Percentiles rank a stretch among this genome's conserved stretches.
Conservation (phyloP, 2,329 filamentous ascomycete genomes). For the Ophiocordyceps robertsii region DNA sequence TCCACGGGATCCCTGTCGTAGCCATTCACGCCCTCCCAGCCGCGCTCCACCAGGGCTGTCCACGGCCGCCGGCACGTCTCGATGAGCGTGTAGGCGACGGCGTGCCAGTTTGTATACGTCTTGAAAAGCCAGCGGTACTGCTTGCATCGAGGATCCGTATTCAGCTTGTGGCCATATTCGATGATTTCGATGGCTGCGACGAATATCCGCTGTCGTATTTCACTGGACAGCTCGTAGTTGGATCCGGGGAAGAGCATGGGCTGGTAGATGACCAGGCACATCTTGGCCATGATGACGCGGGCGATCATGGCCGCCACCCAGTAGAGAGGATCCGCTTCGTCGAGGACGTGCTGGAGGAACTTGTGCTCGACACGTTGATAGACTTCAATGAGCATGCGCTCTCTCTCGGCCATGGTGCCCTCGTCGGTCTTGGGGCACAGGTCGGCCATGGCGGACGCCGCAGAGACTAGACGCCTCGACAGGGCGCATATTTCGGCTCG, state of each 20-base stretch:
- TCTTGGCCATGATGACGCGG: conserved; percentile 62
- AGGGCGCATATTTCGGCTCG: conserved; percentile 36
- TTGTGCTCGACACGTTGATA: conserved; percentile 40
- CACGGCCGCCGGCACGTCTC: conserved; percentile 32
- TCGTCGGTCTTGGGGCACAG: conserved; percentile 15
- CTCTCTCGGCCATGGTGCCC: conserved; percentile 20
- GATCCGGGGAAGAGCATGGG: conserved; percentile 51
- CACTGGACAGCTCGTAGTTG: conserved; percentile 41
- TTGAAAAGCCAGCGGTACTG: conserved; percentile 36
- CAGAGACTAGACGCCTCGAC: conserved; percentile 20
- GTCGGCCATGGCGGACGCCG: conserved; percentile 18
- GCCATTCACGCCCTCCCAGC: conserved; percentile 31
- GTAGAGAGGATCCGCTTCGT: conserved; percentile 38
- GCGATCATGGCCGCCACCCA: conserved; percentile 58
- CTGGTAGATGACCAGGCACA: conserved; percentile 66
- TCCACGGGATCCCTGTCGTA: conserved; percentile 27
- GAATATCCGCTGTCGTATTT: conserved; percentile 56
- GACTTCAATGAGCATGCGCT: conserved; percentile 35
- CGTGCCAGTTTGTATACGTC: conserved; percentile 38
- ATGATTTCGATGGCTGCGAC: conserved; percentile 61
- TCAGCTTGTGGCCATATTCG: conserved; percentile 52
- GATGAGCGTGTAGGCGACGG: conserved; percentile 33
- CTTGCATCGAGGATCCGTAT: conserved; percentile 38
- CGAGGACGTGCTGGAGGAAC: conserved; percentile 38
- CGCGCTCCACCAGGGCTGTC: conserved; percentile 35